A percentile compares a stretch with the other conserved stretches of the same genome.
These are phyloP conservation scores for Fusarium burgessii DNA, from an alignment of 2,329 filamentous ascomycete species.

Conservation along the genomic window DNA sequence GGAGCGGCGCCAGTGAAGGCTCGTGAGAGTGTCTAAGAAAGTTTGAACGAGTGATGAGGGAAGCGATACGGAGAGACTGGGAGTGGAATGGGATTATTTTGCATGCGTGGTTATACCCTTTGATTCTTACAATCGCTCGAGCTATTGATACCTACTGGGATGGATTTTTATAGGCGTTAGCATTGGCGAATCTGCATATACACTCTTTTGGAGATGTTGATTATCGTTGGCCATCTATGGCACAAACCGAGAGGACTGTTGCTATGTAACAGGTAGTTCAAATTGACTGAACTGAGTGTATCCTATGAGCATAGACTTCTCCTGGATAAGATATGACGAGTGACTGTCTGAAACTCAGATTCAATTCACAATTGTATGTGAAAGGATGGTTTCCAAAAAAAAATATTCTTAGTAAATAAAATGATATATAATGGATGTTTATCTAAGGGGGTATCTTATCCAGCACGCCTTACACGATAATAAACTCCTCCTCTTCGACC, in stretches of 20 bases:
- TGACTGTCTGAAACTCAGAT: background rate
- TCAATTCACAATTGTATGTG: background rate
- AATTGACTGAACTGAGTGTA: background rate
- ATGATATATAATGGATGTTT: background rate
- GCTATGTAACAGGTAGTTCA: background rate
- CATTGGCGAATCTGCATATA: conserved; percentile 7
- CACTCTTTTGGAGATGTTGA: conserved; percentile 23
- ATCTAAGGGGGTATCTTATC: conserved; percentile 20
- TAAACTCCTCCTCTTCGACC: conserved; percentile 48
- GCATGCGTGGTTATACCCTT: conserved; percentile 39
- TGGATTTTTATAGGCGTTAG: conserved; percentile 27
- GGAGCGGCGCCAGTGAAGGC: conserved; percentile 54
- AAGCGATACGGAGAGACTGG: background rate
- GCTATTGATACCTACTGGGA: conserved; percentile 13
- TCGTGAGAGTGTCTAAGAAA: conserved; percentile 53
- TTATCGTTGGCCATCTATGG: background rate
- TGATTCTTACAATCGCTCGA: conserved; percentile 39
- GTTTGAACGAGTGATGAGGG: background rate
- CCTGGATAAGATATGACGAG: background rate
- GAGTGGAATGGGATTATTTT: background rate
- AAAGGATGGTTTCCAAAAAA: background rate
- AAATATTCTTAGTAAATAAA: background rate
- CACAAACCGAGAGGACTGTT: background rate
- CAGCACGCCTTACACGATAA: conserved; percentile 42
- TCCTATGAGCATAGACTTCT: background rate